Conservation (phyloP, 2,329 filamentous ascomycete genomes). For the Xylariaceae sp. region DNA sequence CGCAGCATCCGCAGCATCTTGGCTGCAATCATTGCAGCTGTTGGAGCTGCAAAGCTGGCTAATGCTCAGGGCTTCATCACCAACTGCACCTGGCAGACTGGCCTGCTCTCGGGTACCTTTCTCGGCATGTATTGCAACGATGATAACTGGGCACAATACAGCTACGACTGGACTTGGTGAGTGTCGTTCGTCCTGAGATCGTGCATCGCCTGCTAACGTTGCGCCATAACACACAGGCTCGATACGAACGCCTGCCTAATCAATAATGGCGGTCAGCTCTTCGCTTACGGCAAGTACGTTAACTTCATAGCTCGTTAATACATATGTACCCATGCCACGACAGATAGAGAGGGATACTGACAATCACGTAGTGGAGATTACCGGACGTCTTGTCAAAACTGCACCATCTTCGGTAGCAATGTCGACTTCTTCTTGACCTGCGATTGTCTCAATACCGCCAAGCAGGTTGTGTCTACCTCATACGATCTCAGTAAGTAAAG, state of each 20-base stretch:
- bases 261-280: conserved; percentile 35
- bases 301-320: too few relatives aligned
- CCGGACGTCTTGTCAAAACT: conserved; percentile 33
- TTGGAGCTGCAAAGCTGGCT: conserved; percentile 35
- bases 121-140: conserved; percentile 47
- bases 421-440: conserved; percentile 31
- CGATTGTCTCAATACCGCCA: conserved; percentile 29
- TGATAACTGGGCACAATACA: conserved; percentile 37
- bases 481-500: conserved; percentile 35
- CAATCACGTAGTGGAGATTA: conserved; percentile 35
- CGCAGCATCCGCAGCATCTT: conserved; percentile 16
- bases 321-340: too few relatives aligned
- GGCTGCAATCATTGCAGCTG: conserved; percentile 10
- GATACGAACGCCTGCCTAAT: conserved; percentile 39
- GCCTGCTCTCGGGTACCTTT: conserved; percentile 36
- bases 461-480: conserved; percentile 17
- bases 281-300: conserved; percentile 29
- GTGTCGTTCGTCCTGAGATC: not conserved
- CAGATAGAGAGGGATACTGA: too few relatives aligned
- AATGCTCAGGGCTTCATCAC: conserved; percentile 36
- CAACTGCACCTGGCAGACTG: conserved; percentile 43
- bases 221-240: conserved; percentile 35
- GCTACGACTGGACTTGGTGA: conserved; percentile 46
- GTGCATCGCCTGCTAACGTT: conserved; percentile 8
- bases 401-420: conserved; percentile 30